Conservation (phyloP, 192 early-diverging fungal genomes). For the Radiomyces spectabilis region DNA sequence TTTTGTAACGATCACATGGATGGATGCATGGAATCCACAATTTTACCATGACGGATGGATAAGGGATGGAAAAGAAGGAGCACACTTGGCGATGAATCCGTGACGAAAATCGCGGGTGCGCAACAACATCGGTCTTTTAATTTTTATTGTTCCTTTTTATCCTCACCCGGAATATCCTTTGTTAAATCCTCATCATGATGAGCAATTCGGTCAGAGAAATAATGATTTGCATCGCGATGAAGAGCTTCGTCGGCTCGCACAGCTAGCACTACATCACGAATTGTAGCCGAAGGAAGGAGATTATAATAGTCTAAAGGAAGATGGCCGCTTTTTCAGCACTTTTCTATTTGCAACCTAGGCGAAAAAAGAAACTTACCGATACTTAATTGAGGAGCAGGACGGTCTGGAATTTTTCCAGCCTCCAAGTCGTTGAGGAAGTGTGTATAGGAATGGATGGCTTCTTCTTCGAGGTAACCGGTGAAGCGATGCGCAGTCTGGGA, state of each 20-base stretch:
- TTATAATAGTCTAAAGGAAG: conserved; percentile 70
- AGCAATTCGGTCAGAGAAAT: conserved; percentile 64
- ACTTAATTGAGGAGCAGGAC: conserved; percentile 76
- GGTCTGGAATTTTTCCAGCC: conserved; percentile 57
- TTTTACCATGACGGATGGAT: too few species aligned
- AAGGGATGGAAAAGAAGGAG: too few species aligned
- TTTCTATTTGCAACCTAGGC: conserved; percentile 2
- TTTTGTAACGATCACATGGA: too few species aligned
- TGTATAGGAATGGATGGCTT: conserved; percentile 87
- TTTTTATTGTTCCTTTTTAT: too few species aligned
- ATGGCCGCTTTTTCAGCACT: too few species aligned
- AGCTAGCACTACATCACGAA: conserved; percentile 81
- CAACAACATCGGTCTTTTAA: too few species aligned
- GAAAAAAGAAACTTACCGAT: conserved; percentile 27
- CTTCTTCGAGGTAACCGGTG: conserved; percentile 87
- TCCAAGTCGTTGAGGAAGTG: conserved; percentile 73
- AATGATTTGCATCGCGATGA: conserved; percentile 90
- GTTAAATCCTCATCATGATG: conserved; percentile 39
- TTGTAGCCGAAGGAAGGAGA: conserved; percentile 58
- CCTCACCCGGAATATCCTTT: too few species aligned
- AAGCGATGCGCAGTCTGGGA: conserved; percentile 82
- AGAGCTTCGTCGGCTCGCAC: conserved; percentile 85
- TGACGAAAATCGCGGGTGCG: too few species aligned
- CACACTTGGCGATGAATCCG: too few species aligned
- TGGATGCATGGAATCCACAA: neutral